Evolutionary conservation across 208 protist genomes (phyloP), one percentile per base, ranked within the genome.

Genomic region (Balamuthia mandrillaris): DNA sequence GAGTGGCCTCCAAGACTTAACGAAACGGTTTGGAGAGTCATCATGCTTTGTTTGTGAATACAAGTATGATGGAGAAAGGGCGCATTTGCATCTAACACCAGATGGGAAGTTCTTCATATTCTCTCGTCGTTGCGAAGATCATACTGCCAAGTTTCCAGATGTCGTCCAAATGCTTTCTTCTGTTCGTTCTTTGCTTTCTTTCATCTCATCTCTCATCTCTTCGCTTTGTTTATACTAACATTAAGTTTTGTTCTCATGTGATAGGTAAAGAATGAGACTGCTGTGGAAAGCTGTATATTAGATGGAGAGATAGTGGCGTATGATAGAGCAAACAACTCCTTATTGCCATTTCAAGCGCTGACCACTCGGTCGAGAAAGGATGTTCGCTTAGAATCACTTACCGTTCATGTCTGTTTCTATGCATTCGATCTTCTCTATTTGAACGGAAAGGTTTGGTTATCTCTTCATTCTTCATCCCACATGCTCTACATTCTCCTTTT

Each of bases 401-500:
- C 92, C 41, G 96, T 99, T 42, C 95, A 96, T 42, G 97, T 99
- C 1, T 99, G 97, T 85, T 92, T 99, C 9, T 99, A 98, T 88
- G 98, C 93, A 1, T 99, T 99, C 92, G 98, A 99, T 91, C 75
- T 99, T n/a, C 89, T 99, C 16, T 99, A 97, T 88, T 92, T 98
- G 29, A 99, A 99, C 90, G 98, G 96, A 1, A 85, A 96, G 84
- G 77, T 51, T 41, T 3, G 35, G 18, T 12, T 1, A 44, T 4
- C n/a, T 61, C 54, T 14, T 4, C 2, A 16, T 24, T 29, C n/a
- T n/a, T n/a, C n/a, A n/a, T n/a, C n/a, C n/a, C n/a, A n/a, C n/a
- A 70, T 70, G 61, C 77, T 54, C 52, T 9, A 14, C 39, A 35
- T 18, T 47, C 16, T 61, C 21, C 52, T 24, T 49, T 66, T 68